These are phyloP conservation scores for Xylariaceae sp. DNA, from an alignment of 2,329 filamentous ascomycete species.

Conservation along the genomic window DNA sequence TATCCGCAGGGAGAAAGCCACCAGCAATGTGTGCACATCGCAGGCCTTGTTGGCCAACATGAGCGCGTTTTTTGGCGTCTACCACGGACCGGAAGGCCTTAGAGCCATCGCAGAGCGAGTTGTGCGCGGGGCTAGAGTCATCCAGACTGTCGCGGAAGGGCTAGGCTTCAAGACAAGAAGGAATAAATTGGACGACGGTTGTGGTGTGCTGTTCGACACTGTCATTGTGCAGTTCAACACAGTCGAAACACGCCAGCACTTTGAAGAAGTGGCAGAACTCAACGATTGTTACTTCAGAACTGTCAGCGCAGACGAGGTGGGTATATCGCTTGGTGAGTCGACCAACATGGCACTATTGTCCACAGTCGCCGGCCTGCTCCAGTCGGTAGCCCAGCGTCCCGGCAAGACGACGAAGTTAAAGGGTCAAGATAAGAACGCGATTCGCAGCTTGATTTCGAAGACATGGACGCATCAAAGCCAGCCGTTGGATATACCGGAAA, in stretches of 20 bases:
- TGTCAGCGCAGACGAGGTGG: conserved; percentile 52
- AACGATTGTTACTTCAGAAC: too few species aligned
- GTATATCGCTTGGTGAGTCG: conserved; percentile 74
- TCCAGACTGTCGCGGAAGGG: conserved; percentile 56
- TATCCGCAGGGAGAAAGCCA: conserved; percentile 92
- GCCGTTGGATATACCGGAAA: conserved; percentile 42
- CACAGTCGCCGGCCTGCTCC: too few species aligned
- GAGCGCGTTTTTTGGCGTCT: conserved; percentile 89
- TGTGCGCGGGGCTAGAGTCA: conserved; percentile 60
- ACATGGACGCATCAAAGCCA: conserved; percentile 18
- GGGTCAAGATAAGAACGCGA: not conserved
- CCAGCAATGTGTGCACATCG: conserved; percentile 94
- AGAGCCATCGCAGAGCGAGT: conserved; percentile 75
- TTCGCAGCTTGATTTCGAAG: not conserved
- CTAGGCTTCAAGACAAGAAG: conserved; percentile 58
- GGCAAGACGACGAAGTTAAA: too few species aligned
- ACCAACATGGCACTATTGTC: too few species aligned
- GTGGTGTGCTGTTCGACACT: conserved; percentile 68
- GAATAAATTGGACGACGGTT: conserved; percentile 46
- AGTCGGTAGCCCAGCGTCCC: too few species aligned
- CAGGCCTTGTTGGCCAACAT: conserved; percentile 93
- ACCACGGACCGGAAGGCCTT: conserved; percentile 80
- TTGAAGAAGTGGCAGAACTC: too few species aligned
- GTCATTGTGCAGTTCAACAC: conserved; percentile 55
- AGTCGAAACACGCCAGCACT: conserved; percentile 39